Conservation (phyloP, 352 stramenopile species). For the Globisporangium middletonii region DNA sequence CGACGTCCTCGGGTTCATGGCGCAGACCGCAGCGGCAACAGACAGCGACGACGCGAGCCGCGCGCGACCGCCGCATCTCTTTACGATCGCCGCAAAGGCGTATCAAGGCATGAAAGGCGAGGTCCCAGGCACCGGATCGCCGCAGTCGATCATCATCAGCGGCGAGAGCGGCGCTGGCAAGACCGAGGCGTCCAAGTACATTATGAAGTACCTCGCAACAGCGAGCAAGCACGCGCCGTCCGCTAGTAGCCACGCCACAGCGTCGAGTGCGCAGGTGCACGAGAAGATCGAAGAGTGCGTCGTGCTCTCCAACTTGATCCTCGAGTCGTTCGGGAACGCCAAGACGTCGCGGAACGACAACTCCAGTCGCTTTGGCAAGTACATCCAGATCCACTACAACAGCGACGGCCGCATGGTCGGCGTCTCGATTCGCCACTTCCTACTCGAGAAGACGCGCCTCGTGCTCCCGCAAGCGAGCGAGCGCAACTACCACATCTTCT, state of each 20-base stretch:
- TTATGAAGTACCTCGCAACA: constrained; percentile 83
- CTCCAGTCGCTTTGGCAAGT: constrained; percentile 89
- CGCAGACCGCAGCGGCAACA: constrained; percentile 18
- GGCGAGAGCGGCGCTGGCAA: constrained; percentile 92
- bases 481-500: constrained; percentile 84
- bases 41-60: constrained; percentile 7
- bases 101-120: constrained; percentile 68
- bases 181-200: constrained; percentile 93
- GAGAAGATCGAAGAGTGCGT: constrained; percentile 82
- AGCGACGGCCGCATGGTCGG: constrained; percentile 61
- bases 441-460: constrained; percentile 76
- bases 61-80: constrained; percentile 59
- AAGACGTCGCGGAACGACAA: constrained; percentile 88
- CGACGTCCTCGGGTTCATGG: constrained; percentile 75
- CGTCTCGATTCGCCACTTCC: constrained; percentile 73
- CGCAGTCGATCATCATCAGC: constrained; percentile 93
- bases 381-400: constrained; percentile 85
- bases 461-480: constrained; percentile 64
- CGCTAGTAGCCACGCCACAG: constrained; percentile 5
- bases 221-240: constrained; percentile 48
- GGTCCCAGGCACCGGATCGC: constrained; percentile 37
- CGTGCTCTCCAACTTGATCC: constrained; percentile 73
- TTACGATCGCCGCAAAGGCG: constrained; percentile 75
- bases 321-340: constrained; percentile 84
- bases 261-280: constrained; percentile 31